phyloP scores from a whole-genome alignment of 805 yeast species.

The Pichia kluyveri region DNA sequence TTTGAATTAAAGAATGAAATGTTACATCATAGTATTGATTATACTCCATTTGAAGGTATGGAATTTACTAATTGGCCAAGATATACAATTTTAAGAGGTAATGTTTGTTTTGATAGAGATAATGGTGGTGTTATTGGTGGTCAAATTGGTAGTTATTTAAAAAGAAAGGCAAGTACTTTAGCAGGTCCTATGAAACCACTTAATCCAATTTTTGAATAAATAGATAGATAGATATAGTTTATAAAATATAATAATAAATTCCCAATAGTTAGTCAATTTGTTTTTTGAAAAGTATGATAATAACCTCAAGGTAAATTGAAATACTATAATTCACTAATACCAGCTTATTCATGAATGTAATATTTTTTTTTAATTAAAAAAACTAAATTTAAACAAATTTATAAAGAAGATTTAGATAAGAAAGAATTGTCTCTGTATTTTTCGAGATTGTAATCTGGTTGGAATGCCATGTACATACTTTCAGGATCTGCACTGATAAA shows the following conservation, averaged over 20 bases:
- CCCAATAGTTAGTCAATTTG: too few species aligned
- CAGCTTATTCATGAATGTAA: too few species aligned
- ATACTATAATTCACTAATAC: too few species aligned
- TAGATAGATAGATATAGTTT: background rate
- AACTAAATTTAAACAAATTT: background rate
- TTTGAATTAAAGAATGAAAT: conserved; percentile 21
- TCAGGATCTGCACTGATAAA: conserved; percentile 57
- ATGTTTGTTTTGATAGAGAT: conserved; percentile 25
- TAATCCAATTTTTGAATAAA: conserved; percentile 13
- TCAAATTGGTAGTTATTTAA: conserved; percentile 17
- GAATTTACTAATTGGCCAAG: conserved; percentile 35
- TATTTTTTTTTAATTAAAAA: too few species aligned
- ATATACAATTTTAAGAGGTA: conserved; percentile 31
- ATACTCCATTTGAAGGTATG: conserved; percentile 31
- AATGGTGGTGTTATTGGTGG: conserved; percentile 12
- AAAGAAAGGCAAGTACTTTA: conserved; percentile 18
- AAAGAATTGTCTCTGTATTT: conserved; percentile 5
- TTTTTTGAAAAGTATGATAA: too few species aligned
- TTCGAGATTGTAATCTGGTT: conserved; percentile 55
- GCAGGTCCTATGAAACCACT: conserved; percentile 13
- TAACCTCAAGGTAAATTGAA: too few species aligned
- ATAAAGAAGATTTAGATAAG: background rate
- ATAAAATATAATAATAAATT: too few species aligned
- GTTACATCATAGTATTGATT: conserved; percentile 29
- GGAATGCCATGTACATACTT: conserved; percentile 62